Conservation (phyloP, 192 early-diverging fungal species). For the Linnemannia elongata region DNA sequence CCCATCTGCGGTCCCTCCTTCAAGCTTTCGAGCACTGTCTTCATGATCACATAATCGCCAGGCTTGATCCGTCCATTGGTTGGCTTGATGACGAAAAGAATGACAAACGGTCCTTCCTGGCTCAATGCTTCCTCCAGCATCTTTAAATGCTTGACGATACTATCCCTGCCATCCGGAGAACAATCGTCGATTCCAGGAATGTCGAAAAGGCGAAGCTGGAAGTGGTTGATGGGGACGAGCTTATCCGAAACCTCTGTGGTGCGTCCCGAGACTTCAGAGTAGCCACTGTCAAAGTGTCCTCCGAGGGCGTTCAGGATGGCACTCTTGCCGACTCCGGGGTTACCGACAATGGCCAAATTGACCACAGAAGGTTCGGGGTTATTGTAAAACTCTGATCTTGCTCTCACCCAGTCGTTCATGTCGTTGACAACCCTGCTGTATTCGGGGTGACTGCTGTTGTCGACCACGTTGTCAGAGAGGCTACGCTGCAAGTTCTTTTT, state of each 20-base stretch:
- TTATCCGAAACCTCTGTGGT: not conserved
- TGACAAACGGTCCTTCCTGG: not conserved
- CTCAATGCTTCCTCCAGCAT: not conserved
- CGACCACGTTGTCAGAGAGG: no score
- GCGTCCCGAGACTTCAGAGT: not conserved
- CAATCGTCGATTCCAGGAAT: not conserved
- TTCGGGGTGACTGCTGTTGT: no score
- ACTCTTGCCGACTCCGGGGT: conserved; percentile 9
- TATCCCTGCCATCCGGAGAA: not conserved
- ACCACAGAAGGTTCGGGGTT: no score
- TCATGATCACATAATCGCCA: not conserved
- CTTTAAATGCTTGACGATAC: not conserved
- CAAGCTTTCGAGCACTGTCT: not conserved
- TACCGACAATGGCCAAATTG: not conserved
- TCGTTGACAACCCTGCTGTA: no score
- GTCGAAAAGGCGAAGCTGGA: not conserved
- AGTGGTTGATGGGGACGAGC: not conserved
- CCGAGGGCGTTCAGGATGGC: conserved; percentile 1
- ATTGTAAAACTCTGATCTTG: no score
- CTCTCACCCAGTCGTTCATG: no score
- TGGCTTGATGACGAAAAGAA: not conserved
- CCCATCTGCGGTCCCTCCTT: not conserved
- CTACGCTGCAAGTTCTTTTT: no score
- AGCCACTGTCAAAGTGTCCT: not conserved
- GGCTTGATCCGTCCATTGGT: not conserved